These are phyloP conservation scores for Botrytis squamosa DNA, from an alignment of 2,329 filamentous ascomycete genomes.

Conservation along the genomic window DNA sequence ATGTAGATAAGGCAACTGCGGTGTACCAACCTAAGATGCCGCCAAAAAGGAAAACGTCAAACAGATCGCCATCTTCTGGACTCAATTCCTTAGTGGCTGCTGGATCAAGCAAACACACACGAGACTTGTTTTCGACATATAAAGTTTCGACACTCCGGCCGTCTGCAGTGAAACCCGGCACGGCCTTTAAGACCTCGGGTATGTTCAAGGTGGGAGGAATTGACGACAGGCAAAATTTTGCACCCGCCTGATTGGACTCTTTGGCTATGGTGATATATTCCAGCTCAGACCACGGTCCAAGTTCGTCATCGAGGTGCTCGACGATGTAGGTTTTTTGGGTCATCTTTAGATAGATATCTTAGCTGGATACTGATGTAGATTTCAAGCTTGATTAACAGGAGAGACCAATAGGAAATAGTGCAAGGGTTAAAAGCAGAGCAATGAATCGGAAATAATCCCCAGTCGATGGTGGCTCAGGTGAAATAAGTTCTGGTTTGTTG, in stretches of 20 bases:
- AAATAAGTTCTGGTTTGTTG: constrained; percentile 25
- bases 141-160: constrained; percentile 78
- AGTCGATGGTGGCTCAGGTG: constrained; percentile 7
- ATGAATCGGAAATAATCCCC: constrained; percentile 29
- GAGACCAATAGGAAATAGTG: constrained; percentile 13
- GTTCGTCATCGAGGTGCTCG: constrained; percentile 92
- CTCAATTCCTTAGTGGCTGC: constrained; percentile 76
- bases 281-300: constrained; percentile 89
- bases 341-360: constrained; percentile 39
- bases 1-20: constrained; percentile 9
- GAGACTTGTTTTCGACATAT: constrained; percentile 67
- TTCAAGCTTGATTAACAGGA: constrained; percentile 1
- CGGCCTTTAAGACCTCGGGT: constrained; percentile 53
- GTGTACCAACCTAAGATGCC: constrained; percentile 76
- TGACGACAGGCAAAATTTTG: constrained; percentile 78
- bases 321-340: constrained; percentile 79
- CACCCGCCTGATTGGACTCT: constrained; percentile 68
- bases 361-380: neutral
- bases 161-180: constrained; percentile 68
- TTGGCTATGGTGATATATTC: constrained; percentile 87
- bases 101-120: constrained; percentile 88
- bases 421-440: constrained; percentile 8
- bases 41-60: constrained; percentile 92
- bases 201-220: constrained; percentile 69
- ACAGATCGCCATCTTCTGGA: constrained; percentile 77